Conservation (phyloP, 2,329 filamentous ascomycete species). For the Zymoseptoria tritici region DNA sequence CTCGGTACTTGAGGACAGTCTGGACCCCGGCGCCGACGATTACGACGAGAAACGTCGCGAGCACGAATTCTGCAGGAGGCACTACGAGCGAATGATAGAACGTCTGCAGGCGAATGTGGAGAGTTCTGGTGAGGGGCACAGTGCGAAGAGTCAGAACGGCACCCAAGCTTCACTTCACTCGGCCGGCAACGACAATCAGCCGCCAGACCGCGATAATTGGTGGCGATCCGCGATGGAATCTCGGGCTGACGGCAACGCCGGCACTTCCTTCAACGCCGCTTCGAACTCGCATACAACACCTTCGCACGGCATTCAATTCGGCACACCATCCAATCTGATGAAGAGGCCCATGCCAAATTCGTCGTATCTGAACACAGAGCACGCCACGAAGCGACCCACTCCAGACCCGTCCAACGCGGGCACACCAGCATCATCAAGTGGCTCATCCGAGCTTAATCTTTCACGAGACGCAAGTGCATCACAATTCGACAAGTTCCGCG, state of each 20-base stretch:
- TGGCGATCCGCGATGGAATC: constrained; percentile 15
- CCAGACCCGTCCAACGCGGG: constrained; percentile 22
- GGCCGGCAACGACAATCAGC: constrained; percentile 2
- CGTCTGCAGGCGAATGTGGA: constrained; percentile 1
- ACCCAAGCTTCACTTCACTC: not conserved
- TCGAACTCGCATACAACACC: not conserved
- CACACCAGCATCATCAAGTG: constrained; percentile 21
- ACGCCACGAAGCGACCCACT: constrained; percentile 23
- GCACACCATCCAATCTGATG: constrained; percentile 3
- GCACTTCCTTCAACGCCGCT: not conserved
- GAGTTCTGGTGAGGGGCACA: not conserved
- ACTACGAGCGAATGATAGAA: constrained; percentile 2
- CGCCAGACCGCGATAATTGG: constrained; percentile 5
- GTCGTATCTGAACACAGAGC: constrained; percentile 13
- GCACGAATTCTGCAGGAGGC: constrained; percentile 14
- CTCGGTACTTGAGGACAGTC: constrained; percentile 23
- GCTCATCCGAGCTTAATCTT: constrained; percentile 17
- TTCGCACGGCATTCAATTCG: not conserved
- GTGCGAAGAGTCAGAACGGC: not conserved
- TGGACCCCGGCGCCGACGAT: constrained; percentile 27
- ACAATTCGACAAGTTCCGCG: constrained; percentile 3
- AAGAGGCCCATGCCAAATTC: constrained; percentile 19
- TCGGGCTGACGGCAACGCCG: not conserved
- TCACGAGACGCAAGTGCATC: constrained; percentile 1
- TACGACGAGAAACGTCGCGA: constrained; percentile 19